Percentiles rank a stretch among this genome's conserved stretches.
phyloP scores from a whole-genome alignment of 2,329 filamentous ascomycete species.

The Colletotrichum sansevieriae region DNA sequence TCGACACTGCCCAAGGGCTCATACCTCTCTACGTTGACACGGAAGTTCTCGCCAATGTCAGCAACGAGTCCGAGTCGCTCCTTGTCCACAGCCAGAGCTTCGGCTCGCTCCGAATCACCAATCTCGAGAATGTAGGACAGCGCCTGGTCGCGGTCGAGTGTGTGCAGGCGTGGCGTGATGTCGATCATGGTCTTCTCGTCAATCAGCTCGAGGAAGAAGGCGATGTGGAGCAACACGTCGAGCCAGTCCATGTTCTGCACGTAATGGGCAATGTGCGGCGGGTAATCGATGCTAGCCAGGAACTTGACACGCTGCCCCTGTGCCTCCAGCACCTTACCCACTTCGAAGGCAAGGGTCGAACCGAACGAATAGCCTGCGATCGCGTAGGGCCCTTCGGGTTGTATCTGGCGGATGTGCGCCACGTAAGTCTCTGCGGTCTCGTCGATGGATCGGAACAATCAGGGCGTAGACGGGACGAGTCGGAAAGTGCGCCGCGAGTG shows the following conservation, averaged over 20 bases:
- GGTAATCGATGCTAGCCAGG: conserved; percentile 56
- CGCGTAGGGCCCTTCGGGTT: conserved; percentile 61
- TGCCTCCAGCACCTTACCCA: conserved; percentile 56
- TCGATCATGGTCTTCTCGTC: conserved; percentile 45
- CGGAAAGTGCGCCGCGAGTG: conserved; percentile 52
- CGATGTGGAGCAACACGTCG: conserved; percentile 50
- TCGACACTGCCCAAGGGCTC: conserved; percentile 34
- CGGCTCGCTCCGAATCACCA: conserved; percentile 22
- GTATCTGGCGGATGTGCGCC: conserved; percentile 51
- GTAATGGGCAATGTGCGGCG: conserved; percentile 56
- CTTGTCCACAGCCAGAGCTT: conserved; percentile 26
- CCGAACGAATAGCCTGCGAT: conserved; percentile 62
- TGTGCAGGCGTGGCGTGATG: conserved; percentile 21
- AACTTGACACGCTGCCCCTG: conserved; percentile 55
- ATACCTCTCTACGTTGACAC: conserved; percentile 32
- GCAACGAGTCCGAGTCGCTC: conserved; percentile 28
- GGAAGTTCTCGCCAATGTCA: conserved; percentile 39
- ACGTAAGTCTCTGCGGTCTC: conserved; percentile 56
- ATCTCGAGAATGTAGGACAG: conserved; percentile 29
- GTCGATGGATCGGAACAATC: conserved; percentile 50
- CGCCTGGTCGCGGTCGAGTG: conserved; percentile 25
- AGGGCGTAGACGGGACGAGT: conserved; percentile 61
- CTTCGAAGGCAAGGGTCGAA: conserved; percentile 59
- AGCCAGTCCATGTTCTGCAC: conserved; percentile 51
- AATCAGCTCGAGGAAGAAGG: conserved; percentile 51